Evolutionary conservation across 176 grass and related monocot species (phyloP), one percentile per base, ranked within the genome.

Genomic region (Aegilops longissima): DNA sequence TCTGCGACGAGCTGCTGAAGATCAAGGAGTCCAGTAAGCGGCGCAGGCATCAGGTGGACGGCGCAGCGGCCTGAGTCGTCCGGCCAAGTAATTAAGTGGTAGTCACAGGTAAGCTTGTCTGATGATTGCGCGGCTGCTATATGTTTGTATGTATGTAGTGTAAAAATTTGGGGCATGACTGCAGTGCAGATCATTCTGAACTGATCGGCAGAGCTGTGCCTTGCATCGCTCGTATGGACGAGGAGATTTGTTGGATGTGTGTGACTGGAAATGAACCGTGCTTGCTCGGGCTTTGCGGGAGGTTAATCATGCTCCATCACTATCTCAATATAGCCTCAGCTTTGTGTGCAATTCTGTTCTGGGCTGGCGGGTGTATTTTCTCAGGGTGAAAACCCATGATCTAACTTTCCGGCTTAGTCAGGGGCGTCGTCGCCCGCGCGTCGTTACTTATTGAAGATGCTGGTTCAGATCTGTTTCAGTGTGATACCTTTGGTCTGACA

Each of bases 1-100:
- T 72, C 49, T 71, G 82, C 83, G 92, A 94, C 35, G 85, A 65
- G 24, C 86, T 98, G 75, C 79, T 98, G 40, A 76, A 51, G 17
- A 88, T 92, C 72, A 95, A 98, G 82, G 92, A 70, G 36, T 79
- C 84, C 4, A 74, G 16, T 14, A 92, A 79, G 42, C 62, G 64
- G 14, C 79, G 77, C 58, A 84, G 18, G 82, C 65, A 52, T 77
- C 75, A 71, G 11, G 70, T 63, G 25, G 78, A 82, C 8, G 86
- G 66, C 42, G 45, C 45, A 4, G 45, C 45, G 45, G 45, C 45
- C 45, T 47, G 45, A 47, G 45, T 47, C 45, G 31, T 30, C 9
- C 1, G 33, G 38, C 31, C 36, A 66, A 78, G 56, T 33, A 47
- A 47, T 47, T 13, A 47, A 44, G 10, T 44, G 38, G 38, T 38